phyloP scores from a whole-genome alignment of 176 grass and related monocot genomes.

The Rhynchospora pubera region DNA sequence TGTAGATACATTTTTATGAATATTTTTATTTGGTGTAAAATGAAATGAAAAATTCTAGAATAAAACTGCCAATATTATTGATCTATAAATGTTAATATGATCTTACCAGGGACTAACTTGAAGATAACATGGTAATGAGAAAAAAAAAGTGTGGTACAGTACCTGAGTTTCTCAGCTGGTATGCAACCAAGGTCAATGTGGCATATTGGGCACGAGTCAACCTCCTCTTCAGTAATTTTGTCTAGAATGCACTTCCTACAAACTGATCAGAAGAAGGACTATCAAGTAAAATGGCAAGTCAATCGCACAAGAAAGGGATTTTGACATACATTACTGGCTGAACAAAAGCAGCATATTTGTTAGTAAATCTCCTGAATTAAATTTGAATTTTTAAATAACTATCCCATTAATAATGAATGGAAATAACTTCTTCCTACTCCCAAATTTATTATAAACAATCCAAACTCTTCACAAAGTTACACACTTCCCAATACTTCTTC shows the following conservation, averaged over 20 bases:
- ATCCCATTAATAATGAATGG: neutral
- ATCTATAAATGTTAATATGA: neutral
- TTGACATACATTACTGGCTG: neutral
- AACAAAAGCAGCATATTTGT: neutral
- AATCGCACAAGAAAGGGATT: neutral
- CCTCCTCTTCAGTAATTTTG: conserved; percentile 68
- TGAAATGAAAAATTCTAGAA: neutral
- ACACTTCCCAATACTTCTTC: too few relatives aligned
- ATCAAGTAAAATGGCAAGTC: neutral
- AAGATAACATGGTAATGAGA: neutral
- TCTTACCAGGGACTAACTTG: neutral
- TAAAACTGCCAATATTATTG: neutral
- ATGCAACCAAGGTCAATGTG: conserved; percentile 52
- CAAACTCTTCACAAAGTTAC: too few relatives aligned
- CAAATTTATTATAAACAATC: too few relatives aligned
- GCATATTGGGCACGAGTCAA: conserved; percentile 72
- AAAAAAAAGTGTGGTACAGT: neutral
- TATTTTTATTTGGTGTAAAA: neutral
- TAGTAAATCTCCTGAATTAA: neutral
- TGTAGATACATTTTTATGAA: neutral
- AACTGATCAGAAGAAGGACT: conserved; percentile 41
- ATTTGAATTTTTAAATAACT: neutral
- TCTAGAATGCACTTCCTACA: conserved; percentile 82
- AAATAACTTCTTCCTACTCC: too few relatives aligned
- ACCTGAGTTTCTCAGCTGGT: conserved; percentile 93